These are phyloP conservation scores for Hymenoscyphus occultus DNA, from an alignment of 2,329 filamentous ascomycete species.

Conservation along the genomic window DNA sequence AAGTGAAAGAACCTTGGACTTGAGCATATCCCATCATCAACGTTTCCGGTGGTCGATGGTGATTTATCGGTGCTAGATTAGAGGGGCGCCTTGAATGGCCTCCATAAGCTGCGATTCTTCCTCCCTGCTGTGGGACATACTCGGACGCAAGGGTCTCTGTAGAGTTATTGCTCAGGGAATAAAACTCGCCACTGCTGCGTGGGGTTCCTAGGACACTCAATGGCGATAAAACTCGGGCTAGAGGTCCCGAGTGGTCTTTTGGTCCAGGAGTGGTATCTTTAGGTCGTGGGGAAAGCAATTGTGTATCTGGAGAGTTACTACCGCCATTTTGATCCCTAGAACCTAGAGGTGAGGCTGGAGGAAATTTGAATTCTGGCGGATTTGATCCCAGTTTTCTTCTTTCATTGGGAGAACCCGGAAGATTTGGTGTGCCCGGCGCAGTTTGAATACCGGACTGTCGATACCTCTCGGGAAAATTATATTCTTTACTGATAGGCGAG, in stretches of 20 bases:
- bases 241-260: slow-evolving; percentile 59
- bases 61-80: slow-evolving; percentile 41
- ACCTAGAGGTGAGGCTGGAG: slow-evolving; percentile 36
- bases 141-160: slow-evolving; percentile 91
- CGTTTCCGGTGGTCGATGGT: slow-evolving; percentile 62
- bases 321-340: slow-evolving; percentile 13
- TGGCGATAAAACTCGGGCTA: slow-evolving; percentile 68
- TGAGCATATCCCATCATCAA: slow-evolving; percentile 99
- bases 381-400: slow-evolving; percentile 31
- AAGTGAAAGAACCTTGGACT: slow-evolving; percentile 83
- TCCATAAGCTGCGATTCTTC: slow-evolving; percentile 45
- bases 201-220: slow-evolving; percentile 76
- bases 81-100: slow-evolving; percentile 43
- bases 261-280: slow-evolving; percentile 44
- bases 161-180: slow-evolving; percentile 91
- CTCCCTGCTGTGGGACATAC: slow-evolving; percentile 59
- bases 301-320: slow-evolving; percentile 19
- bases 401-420: slow-evolving; percentile 39
- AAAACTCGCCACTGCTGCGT: slow-evolving; percentile 90
- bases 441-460: slow-evolving; percentile 33
- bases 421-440: slow-evolving; percentile 41
- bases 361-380: slow-evolving; percentile 56
- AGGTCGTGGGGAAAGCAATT: slow-evolving; percentile 31
- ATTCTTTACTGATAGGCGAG: slow-evolving; percentile 30
- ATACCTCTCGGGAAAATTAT: slow-evolving; percentile 23